Evolutionary conservation across 164 flowering plant species (phyloP), one percentile per base, ranked within the genome.

Genomic region (Berberis vulgaris): DNA sequence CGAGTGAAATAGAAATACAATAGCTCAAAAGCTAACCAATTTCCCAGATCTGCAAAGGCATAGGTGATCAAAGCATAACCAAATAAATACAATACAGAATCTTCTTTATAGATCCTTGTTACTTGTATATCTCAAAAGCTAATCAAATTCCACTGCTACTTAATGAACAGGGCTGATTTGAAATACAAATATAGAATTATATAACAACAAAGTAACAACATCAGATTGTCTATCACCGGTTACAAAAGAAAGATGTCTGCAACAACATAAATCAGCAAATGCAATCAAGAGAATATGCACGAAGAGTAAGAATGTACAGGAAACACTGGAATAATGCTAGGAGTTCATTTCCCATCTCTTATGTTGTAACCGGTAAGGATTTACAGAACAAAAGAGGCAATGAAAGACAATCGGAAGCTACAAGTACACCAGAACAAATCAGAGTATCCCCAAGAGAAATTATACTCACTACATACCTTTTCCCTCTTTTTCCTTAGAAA

Each of bases 401-500:
- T 46, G 49, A 46, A 46, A 46, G 49, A 8, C 49, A 46, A 46
- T 8, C 5, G 49, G 8, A 46, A 46, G 5, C 0, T 46, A 8
- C 5, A 8, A 46, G 8, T 5, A 8, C 6, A 46, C 5, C 8
- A 8, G 49, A 8, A 0, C 5, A 8, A 46, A 46, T 46, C 5
- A 46, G 49, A 46, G 49, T 46, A 5, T 5, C 6, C 5, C 54
- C 12, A 8, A 6, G 3, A 50, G 3, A 50, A 50, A 50, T 5
- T 10, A 7, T 57, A 57, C 11, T 10, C 8, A 7, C 10, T 45
- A 13, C 67, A 54, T 53, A 88, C 97, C 89, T 84, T 85, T 84
- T 70, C 54, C 80, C 67, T 67, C 72, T 61, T 65, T 71, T 54
- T 57, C 73, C 59, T 61, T 54, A 43, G 71, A 53, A 63, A 62